These are phyloP conservation scores for Drosera spatulata DNA, from an alignment of 179 eudicot genomes.

Conservation along the genomic window DNA sequence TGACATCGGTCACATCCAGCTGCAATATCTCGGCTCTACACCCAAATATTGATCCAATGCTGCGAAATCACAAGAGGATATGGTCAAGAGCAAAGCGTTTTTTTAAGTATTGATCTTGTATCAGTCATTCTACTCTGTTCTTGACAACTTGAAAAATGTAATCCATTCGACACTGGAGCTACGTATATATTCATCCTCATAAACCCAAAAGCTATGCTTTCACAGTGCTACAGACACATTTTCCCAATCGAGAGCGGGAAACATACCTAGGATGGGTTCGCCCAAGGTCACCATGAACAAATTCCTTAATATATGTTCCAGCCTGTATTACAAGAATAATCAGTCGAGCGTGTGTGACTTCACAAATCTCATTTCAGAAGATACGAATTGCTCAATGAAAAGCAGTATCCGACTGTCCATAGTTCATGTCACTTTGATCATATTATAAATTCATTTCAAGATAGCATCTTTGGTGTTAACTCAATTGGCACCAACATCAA, in stretches of 20 bases:
- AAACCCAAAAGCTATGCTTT: not conserved
- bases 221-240: not conserved
- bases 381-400: not conserved
- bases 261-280: constrained; percentile 92
- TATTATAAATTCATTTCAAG: too few species aligned
- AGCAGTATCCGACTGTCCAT: not conserved
- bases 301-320: constrained; percentile 97
- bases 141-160: not conserved
- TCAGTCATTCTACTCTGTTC: not conserved
- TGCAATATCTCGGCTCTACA: constrained; percentile 93
- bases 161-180: too few species aligned
- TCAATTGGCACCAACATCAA: not conserved
- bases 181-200: not conserved
- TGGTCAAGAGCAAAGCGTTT: not conserved
- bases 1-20: constrained; percentile 96
- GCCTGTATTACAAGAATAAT: constrained; percentile 38
- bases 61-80: constrained; percentile 18
- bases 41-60: constrained; percentile 81
- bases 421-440: too few species aligned
- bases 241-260: not conserved
- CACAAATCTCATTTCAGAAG: not conserved
- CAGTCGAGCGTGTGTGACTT: not conserved
- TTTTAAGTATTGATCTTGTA: not conserved
- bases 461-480: too few species aligned
- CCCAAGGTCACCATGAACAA: constrained; percentile 98